Evolutionary conservation across 2,329 filamentous ascomycete species (phyloP), one percentile per base, ranked within the genome.

Genomic region (Ophiocordyceps camponoti-leonardi): DNA sequence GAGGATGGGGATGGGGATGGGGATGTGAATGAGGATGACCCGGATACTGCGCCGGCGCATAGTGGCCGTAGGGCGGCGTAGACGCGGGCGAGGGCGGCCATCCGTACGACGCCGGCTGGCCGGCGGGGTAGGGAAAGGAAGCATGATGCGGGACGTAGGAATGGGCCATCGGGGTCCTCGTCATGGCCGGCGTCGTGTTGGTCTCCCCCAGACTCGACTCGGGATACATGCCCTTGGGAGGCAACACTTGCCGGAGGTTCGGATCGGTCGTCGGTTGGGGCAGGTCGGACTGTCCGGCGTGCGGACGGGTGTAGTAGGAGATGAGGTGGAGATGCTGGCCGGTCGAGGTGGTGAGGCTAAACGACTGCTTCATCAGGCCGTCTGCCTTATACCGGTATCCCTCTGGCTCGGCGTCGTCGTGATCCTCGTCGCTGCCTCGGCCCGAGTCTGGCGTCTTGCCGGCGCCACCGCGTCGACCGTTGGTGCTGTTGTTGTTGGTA

Each of bases 301-400:
- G 79, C 26, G 85, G 84, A 46, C 88, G 77, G 4, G 87, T 83
- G 64, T 88, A 96, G 67, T 98, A 98, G 55, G 90, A 95, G 66
- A 98, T 98, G 44, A 98, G 75, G 66, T 98, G 92, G 2, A 98
- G 78, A 60, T 96, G 92, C 56, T 95, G 87, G 52, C 86, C 57
- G 35, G 73, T 80, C 1, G 84, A 86, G 1, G 92, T 96, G 20
- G 88, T 95, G 66, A 98, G 96, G 67, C 90, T 96, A 72, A 96
- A 98, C 0, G 92, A 96, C 65, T 98, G 92, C 74, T 98, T 98
- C 87, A 96, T 95, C 4, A 98, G 74, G 1, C 92, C 92, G 56
- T 98, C 92, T 11, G 83, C 85, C 71, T 95, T 98, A 67, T 94
- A 94, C 51, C 86, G 73, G 62, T 94, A 94, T 40, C 87, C 87